Percentiles rank a stretch among this genome's conserved stretches.
Evolutionary conservation across 2,329 filamentous ascomycete species (phyloP).

Genomic region (Ophiocordyceps unilateralis): DNA sequence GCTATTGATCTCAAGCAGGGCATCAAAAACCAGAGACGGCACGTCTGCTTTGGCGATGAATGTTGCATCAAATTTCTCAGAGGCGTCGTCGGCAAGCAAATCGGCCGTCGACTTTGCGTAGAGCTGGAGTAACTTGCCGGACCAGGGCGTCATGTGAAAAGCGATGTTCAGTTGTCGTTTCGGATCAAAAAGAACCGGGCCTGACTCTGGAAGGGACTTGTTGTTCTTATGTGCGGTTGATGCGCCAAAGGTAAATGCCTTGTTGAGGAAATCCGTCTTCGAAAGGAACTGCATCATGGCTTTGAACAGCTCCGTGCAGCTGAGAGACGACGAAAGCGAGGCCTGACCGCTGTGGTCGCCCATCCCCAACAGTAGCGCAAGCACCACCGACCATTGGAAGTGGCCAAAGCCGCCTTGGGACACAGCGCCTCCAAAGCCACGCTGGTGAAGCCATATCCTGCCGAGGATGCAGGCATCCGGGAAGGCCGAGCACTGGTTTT

Average conservation of each 20-base stretch:
- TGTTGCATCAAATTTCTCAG: conserved; percentile 67
- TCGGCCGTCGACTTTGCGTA: conserved; percentile 60
- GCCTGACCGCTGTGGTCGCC: conserved; percentile 56
- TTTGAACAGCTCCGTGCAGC: conserved; percentile 88
- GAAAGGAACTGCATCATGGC: conserved; percentile 78
- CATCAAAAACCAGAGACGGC: conserved; percentile 37
- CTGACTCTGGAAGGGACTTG: conserved; percentile 23
- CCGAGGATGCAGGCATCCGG: conserved; percentile 75
- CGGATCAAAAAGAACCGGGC: conserved; percentile 65
- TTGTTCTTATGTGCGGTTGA: conserved; percentile 7
- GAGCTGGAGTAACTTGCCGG: conserved; percentile 53
- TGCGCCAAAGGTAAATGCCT: conserved; percentile 36
- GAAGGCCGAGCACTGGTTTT: conserved; percentile 55
- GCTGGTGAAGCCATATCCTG: conserved; percentile 74
- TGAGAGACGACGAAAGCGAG: conserved; percentile 63
- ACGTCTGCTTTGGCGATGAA: conserved; percentile 54
- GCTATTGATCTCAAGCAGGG: conserved; percentile 19
- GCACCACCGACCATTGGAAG: conserved; percentile 75
- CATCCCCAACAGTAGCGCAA: conserved; percentile 65
- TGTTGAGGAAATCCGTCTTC: conserved; percentile 52
- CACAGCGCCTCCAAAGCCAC: conserved; percentile 58
- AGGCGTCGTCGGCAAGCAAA: conserved; percentile 54
- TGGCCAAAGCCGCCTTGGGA: conserved; percentile 72
- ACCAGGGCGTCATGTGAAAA: conserved; percentile 83
- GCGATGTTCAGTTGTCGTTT: conserved; percentile 61